Evolutionary conservation across 179 eudicot species (phyloP).

Genomic region (Pouteria campechiana): DNA sequence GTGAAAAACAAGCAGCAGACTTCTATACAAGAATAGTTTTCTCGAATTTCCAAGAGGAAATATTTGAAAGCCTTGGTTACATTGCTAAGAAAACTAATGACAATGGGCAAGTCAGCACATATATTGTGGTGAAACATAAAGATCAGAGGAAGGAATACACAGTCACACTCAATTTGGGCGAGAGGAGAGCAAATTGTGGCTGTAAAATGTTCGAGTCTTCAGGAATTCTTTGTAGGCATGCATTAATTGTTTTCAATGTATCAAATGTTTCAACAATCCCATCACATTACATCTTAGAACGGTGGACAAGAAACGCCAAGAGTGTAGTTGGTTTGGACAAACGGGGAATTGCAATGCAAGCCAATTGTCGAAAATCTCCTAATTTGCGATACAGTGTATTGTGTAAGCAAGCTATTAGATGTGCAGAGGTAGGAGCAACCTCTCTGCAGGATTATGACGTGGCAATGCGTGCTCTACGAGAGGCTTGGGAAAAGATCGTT

Average conservation of each 20-base stretch:
- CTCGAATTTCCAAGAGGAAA: conserved; percentile 38
- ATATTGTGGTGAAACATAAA: conserved; percentile 17
- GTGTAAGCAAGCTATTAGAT: conserved; percentile 7
- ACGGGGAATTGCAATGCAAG: neutral
- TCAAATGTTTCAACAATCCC: conserved; percentile 10
- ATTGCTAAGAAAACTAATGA: conserved; percentile 35
- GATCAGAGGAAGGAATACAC: conserved; percentile 7
- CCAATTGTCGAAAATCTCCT: conserved; percentile 4
- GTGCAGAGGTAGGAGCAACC: conserved; percentile 10
- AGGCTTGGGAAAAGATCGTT: too few relatives aligned
- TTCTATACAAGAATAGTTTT: conserved; percentile 30
- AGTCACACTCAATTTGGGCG: conserved; percentile 2
- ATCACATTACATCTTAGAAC: conserved; percentile 7
- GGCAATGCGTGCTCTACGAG: conserved; percentile 9
- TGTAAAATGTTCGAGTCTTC: conserved; percentile 14
- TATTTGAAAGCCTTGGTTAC: conserved; percentile 32
- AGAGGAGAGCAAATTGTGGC: conserved; percentile 10
- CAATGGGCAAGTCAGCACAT: conserved; percentile 36
- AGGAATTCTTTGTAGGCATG: conserved; percentile 12
- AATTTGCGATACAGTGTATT: neutral
- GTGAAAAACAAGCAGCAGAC: conserved; percentile 37
- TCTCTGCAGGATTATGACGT: conserved; percentile 2
- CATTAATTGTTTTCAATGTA: conserved; percentile 10
- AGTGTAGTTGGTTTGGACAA: conserved; percentile 4
- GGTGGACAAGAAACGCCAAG: conserved; percentile 10